Conservation (phyloP, 306 rosid species). For the Vicia sativa region DNA sequence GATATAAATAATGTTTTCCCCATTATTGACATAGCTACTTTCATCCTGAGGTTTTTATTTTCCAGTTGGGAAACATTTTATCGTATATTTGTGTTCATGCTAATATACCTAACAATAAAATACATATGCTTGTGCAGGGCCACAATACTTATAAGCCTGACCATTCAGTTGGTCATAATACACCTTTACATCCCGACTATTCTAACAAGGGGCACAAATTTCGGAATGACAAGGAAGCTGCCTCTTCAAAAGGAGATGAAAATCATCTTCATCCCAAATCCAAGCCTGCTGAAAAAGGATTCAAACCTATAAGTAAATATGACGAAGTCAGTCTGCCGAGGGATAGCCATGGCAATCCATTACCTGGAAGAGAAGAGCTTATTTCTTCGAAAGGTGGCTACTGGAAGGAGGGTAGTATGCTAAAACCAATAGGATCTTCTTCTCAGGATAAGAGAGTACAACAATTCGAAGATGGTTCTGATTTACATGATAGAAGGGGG, state of each 20-base stretch:
- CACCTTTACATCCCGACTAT: slow-evolving; percentile 38
- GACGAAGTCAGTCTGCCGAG: slow-evolving; percentile 48
- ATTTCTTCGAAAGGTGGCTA: slow-evolving; percentile 49
- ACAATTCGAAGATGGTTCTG: slow-evolving; percentile 47
- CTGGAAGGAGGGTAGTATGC: slow-evolving; percentile 47
- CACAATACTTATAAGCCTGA: slow-evolving; percentile 43
- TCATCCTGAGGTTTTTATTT: slow-evolving; percentile 1
- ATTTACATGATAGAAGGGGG: slow-evolving; percentile 50
- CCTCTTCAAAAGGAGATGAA: slow-evolving; percentile 49
- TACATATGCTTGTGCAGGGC: slow-evolving; percentile 57
- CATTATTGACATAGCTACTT: neutral
- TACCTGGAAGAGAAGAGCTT: slow-evolving; percentile 50
- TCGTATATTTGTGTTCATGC: slow-evolving; percentile 15
- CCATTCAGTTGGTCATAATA: slow-evolving; percentile 35
- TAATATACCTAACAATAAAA: slow-evolving; percentile 5
- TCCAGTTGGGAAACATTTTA: slow-evolving; percentile 9
- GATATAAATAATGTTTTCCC: neutral
- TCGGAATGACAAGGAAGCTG: slow-evolving; percentile 48
- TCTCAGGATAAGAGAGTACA: slow-evolving; percentile 56
- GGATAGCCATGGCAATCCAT: slow-evolving; percentile 42
- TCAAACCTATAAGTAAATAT: slow-evolving; percentile 41
- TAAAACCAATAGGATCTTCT: slow-evolving; percentile 53
- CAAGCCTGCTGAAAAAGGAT: slow-evolving; percentile 47
- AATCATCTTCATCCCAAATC: slow-evolving; percentile 46
- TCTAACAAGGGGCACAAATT: slow-evolving; percentile 45